These are phyloP conservation scores for Sporothrix luriei DNA, from an alignment of 2,329 filamentous ascomycete species.

Conservation along the genomic window DNA sequence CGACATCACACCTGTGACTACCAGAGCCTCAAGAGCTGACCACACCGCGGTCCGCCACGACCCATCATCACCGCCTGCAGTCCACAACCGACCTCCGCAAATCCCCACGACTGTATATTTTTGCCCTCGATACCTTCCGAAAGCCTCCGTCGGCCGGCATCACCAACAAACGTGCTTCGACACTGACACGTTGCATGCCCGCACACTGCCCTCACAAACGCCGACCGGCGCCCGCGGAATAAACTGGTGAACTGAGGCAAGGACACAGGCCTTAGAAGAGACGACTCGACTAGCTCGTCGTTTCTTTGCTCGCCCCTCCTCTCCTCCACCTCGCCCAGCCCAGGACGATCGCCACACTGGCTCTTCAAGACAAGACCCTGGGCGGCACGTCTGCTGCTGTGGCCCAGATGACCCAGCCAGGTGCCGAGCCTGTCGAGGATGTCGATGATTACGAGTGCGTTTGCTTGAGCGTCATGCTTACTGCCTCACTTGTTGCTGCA, in stretches of 20 bases:
- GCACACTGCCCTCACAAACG: not conserved
- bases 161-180: not conserved
- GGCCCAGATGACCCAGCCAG: conserved; percentile 71
- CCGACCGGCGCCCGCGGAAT: not conserved
- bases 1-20: not conserved
- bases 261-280: not conserved
- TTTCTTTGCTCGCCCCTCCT: not conserved
- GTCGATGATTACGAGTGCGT: conserved; percentile 69
- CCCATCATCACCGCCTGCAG: not conserved
- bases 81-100: too few species aligned
- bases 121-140: not conserved
- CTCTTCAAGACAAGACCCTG: conserved; percentile 62
- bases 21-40: not conserved
- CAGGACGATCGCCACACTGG: conserved; percentile 57
- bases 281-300: conserved; percentile 14
- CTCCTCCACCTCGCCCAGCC: not conserved
- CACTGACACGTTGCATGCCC: not conserved
- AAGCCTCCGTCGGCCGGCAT: not conserved
- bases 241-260: not conserved
- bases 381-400: conserved; percentile 67
- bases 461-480: not conserved
- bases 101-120: too few species aligned
- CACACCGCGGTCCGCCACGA: not conserved
- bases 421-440: conserved; percentile 64
- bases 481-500: not conserved